Conservation (phyloP, 2,329 filamentous ascomycete species). For the Aschersonia sp. region DNA sequence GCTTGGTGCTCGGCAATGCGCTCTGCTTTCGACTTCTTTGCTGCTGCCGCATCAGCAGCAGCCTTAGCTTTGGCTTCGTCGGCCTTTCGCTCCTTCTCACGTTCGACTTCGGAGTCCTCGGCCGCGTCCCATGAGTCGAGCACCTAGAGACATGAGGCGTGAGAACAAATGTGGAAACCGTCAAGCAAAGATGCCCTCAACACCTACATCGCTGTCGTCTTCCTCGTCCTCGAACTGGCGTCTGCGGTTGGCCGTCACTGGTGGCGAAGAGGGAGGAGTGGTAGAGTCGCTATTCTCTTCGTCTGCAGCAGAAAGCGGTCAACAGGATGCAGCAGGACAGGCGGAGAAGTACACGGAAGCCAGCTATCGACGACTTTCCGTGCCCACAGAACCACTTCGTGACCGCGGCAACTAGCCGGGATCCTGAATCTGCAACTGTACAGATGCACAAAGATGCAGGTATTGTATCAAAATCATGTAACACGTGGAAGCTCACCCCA, state of each 20-base stretch:
- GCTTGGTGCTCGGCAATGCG: slow-evolving; percentile 69
- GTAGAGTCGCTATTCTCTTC: slow-evolving; percentile 25
- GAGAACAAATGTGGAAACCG: background rate
- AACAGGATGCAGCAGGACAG: slow-evolving; percentile 6
- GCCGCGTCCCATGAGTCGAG: slow-evolving; percentile 94
- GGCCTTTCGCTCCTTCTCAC: slow-evolving; percentile 83
- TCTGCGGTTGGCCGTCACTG: slow-evolving; percentile 24
- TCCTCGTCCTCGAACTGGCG: slow-evolving; percentile 84
- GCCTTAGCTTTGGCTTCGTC: slow-evolving; percentile 79
- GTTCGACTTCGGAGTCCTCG: slow-evolving; percentile 92
- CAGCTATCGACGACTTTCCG: slow-evolving; percentile 1
- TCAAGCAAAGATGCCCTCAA: background rate
- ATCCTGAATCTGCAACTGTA: background rate
- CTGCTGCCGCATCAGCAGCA: slow-evolving; percentile 73
- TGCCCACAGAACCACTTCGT: slow-evolving; percentile 1
- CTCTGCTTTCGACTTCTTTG: slow-evolving; percentile 79
- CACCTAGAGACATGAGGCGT: slow-evolving; percentile 38
- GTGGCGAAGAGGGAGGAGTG: slow-evolving; percentile 21
- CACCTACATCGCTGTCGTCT: slow-evolving; percentile 61
- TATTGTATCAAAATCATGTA: slow-evolving; percentile 1
- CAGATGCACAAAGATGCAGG: background rate
- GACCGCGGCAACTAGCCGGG: background rate
- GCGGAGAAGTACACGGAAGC: slow-evolving; percentile 1
- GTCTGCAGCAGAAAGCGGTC: slow-evolving; percentile 15
- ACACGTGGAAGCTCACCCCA: slow-evolving; percentile 21